Conservation (phyloP, 2,329 filamentous ascomycete species). For the Stylonectria norvegica region DNA sequence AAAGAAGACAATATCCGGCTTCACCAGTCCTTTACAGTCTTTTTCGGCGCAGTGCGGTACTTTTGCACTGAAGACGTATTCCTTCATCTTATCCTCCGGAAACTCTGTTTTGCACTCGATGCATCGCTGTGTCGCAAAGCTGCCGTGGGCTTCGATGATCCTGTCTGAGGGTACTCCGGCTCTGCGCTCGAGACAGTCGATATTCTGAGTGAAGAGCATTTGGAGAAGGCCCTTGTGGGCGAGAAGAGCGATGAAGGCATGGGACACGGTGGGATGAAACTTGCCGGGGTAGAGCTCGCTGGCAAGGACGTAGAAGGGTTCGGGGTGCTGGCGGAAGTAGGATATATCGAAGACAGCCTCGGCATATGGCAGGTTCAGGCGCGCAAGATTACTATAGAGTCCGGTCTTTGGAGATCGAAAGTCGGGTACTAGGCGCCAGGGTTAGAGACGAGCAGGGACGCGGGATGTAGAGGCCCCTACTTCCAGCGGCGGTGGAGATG, state of each 20-base stretch:
- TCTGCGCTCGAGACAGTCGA: constrained; percentile 86
- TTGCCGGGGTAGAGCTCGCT: constrained; percentile 89
- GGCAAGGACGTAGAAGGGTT: constrained; percentile 88
- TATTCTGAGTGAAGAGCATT: constrained; percentile 96
- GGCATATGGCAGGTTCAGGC: constrained; percentile 79
- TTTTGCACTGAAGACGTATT: constrained; percentile 61
- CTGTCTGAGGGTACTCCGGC: constrained; percentile 78
- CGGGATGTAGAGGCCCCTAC: constrained; percentile 31
- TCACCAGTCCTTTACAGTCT: constrained; percentile 74
- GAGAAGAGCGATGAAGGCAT: constrained; percentile 82
- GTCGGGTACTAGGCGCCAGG: constrained; percentile 68
- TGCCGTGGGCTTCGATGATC: constrained; percentile 93
- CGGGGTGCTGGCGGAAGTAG: constrained; percentile 80
- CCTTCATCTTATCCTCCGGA: constrained; percentile 70
- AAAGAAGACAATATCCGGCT: constrained; percentile 95
- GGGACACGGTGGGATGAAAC: constrained; percentile 83
- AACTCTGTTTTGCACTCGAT: constrained; percentile 78
- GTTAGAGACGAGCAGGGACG: constrained; percentile 10
- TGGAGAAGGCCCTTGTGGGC: constrained; percentile 73
- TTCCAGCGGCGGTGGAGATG: constrained; percentile 72
- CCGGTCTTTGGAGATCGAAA: constrained; percentile 92
- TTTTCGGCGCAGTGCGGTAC: constrained; percentile 65
- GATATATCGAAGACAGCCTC: constrained; percentile 92
- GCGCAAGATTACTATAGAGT: constrained; percentile 86
- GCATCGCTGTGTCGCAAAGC: constrained; percentile 86